These are phyloP conservation scores for Exophiala phaeomuriformis DNA, from an alignment of 2,329 filamentous ascomycete species.

Conservation along the genomic window DNA sequence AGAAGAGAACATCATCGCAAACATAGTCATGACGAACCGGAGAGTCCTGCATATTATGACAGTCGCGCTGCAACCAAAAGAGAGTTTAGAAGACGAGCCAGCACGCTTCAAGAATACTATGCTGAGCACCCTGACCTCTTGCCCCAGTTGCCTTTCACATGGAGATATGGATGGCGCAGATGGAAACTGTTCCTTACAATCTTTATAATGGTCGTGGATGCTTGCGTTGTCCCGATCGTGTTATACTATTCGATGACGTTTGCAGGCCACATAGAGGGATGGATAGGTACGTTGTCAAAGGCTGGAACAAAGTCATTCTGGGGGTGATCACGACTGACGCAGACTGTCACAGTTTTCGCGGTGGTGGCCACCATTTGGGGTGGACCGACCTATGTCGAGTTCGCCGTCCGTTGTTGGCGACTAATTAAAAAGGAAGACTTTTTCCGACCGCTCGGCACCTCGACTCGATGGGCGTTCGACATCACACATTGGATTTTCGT, in stretches of 20 bases:
- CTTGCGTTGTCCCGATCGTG: constrained; percentile 26
- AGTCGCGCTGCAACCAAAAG: constrained; percentile 28
- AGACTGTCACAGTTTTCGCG: constrained; percentile 23
- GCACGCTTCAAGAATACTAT: constrained; percentile 27
- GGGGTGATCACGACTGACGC: neutral
- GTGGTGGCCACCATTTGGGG: constrained; percentile 28
- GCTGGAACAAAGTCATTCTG: neutral
- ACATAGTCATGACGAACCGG: constrained; percentile 12
- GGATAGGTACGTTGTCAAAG: constrained; percentile 17
- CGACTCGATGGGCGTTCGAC: constrained; percentile 27
- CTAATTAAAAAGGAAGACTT: constrained; percentile 27
- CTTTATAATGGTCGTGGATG: constrained; percentile 26
- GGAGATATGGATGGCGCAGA: constrained; percentile 23
- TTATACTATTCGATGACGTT: constrained; percentile 27
- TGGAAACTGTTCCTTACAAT: constrained; percentile 26
- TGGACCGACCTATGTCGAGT: constrained; percentile 27
- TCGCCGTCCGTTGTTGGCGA: constrained; percentile 25
- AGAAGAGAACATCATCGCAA: constrained; percentile 10
- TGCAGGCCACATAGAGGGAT: constrained; percentile 24
- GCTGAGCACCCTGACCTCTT: constrained; percentile 23
- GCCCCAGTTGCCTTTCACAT: constrained; percentile 28
- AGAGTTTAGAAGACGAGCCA: constrained; percentile 26
- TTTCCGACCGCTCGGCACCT: constrained; percentile 26
- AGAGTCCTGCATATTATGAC: constrained; percentile 26
- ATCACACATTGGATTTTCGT: constrained; percentile 24